phyloP scores from a whole-genome alignment of 177 flowering plant species.

The Vitis hybrid region DNA sequence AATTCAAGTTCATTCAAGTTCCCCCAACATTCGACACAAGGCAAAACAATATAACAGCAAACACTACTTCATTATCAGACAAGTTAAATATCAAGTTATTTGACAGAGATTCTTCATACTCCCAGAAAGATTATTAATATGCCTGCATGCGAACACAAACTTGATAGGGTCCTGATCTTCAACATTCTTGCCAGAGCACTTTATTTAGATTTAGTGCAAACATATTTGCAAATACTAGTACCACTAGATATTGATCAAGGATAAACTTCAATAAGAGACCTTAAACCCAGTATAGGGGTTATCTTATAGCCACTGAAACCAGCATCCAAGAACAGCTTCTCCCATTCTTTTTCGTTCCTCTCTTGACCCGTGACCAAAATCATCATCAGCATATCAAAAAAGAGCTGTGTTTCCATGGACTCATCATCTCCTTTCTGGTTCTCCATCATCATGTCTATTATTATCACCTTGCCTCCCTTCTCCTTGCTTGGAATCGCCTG shows the following conservation, averaged over 20 bases:
- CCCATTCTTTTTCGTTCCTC: slow-evolving; percentile 23
- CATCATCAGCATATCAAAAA: slow-evolving; percentile 25
- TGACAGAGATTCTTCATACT: too few relatives aligned
- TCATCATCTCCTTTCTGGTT: not conserved
- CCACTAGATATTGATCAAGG: slow-evolving; percentile 8
- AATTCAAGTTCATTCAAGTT: too few relatives aligned
- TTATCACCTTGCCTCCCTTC: slow-evolving; percentile 19
- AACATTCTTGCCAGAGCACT: too few relatives aligned
- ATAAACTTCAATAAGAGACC: slow-evolving; percentile 26
- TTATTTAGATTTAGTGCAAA: too few relatives aligned
- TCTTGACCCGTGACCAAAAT: slow-evolving; percentile 4
- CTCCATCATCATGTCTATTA: slow-evolving; percentile 16
- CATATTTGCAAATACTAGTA: too few relatives aligned
- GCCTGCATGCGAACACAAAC: too few relatives aligned
- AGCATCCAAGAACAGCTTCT: slow-evolving; percentile 16
- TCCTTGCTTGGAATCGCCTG: slow-evolving; percentile 11
- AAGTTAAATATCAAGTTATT: too few relatives aligned
- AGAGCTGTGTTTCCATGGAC: slow-evolving; percentile 10
- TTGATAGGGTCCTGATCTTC: too few relatives aligned
- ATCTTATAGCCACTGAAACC: slow-evolving; percentile 27
- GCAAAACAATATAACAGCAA: too few relatives aligned
- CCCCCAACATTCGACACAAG: too few relatives aligned
- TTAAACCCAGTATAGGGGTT: slow-evolving; percentile 9
- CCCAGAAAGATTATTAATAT: too few relatives aligned
- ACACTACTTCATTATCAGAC: too few relatives aligned